Evolutionary conservation across 441 rosid genomes (phyloP).

Genomic region (Gossypium trilobum): DNA sequence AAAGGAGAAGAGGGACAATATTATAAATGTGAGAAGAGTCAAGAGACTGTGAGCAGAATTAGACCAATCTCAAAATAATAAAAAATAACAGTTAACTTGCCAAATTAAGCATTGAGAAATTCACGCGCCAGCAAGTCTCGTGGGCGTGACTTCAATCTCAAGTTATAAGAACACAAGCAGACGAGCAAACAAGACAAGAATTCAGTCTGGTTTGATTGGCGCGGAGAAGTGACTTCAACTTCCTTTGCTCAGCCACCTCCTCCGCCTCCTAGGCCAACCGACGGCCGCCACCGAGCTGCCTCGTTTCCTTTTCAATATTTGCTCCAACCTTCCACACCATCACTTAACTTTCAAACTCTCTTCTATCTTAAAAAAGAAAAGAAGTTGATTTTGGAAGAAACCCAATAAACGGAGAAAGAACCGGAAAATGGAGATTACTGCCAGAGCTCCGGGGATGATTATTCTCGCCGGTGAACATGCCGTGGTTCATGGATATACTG

Average conservation of each 20-base stretch:
- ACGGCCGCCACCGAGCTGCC: not conserved
- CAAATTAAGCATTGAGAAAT: not conserved
- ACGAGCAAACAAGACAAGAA: not conserved
- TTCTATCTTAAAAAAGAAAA: not conserved
- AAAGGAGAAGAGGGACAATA: too few relatives aligned
- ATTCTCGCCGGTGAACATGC: conserved; percentile 93
- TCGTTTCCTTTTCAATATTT: not conserved
- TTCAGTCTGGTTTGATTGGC: not conserved
- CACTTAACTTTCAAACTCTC: not conserved
- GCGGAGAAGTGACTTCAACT: not conserved
- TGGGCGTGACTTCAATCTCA: not conserved
- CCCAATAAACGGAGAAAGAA: not conserved
- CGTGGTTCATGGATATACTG: conserved; percentile 86
- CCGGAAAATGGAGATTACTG: conserved; percentile 60
- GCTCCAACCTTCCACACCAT: not conserved
- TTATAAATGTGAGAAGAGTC: too few relatives aligned
- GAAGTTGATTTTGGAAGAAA: not conserved
- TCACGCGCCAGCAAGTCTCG: not conserved
- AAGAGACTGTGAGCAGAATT: too few relatives aligned
- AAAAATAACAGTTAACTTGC: too few relatives aligned
- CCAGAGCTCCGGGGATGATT: conserved; percentile 90
- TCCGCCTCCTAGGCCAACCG: not conserved
- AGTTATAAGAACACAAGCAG: not conserved
- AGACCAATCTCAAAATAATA: too few relatives aligned
- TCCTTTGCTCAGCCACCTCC: not conserved